Percentiles rank a stretch among this genome's conserved stretches.
Conservation (phyloP, 2,329 filamentous ascomycete species). For the Fusarium chuoi region DNA sequence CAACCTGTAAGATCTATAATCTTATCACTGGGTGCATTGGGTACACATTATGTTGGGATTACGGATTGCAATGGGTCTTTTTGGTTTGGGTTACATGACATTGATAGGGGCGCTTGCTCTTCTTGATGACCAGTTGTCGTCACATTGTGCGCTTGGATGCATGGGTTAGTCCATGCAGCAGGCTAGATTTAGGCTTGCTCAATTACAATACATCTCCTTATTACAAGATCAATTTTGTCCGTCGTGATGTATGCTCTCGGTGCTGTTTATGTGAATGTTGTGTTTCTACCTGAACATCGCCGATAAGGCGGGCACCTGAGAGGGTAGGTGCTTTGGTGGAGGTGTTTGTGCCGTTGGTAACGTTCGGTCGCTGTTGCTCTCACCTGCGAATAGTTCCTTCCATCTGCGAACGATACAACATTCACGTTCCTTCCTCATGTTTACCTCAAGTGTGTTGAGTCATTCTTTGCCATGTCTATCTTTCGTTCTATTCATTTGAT, state of each 20-base stretch:
- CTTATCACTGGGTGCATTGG: constrained; percentile 40
- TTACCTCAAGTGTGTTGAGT: neutral
- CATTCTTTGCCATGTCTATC: neutral
- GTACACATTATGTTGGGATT: constrained; percentile 41
- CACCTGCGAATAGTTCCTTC: constrained; percentile 16
- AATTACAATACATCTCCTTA: constrained; percentile 37
- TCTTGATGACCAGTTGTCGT: constrained; percentile 32
- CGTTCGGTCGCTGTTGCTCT: neutral
- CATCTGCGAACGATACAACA: neutral
- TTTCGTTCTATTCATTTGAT: neutral
- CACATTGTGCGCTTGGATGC: constrained; percentile 21
- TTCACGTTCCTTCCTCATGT: neutral
- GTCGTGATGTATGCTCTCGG: neutral
- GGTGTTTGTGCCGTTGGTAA: neutral
- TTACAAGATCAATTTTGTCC: neutral
- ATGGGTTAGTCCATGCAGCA: constrained; percentile 23
- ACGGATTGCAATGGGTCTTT: constrained; percentile 39
- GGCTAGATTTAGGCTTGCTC: constrained; percentile 17
- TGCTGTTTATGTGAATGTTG: neutral
- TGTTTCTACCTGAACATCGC: neutral
- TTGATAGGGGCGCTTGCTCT: constrained; percentile 31
- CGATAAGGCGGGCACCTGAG: neutral
- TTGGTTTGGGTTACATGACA: constrained; percentile 46
- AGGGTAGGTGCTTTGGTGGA: neutral
- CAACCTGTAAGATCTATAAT: constrained; percentile 47